These are phyloP conservation scores for Geotrichum restrictum DNA, from an alignment of 1,139 yeast genomes.

Conservation along the genomic window DNA sequence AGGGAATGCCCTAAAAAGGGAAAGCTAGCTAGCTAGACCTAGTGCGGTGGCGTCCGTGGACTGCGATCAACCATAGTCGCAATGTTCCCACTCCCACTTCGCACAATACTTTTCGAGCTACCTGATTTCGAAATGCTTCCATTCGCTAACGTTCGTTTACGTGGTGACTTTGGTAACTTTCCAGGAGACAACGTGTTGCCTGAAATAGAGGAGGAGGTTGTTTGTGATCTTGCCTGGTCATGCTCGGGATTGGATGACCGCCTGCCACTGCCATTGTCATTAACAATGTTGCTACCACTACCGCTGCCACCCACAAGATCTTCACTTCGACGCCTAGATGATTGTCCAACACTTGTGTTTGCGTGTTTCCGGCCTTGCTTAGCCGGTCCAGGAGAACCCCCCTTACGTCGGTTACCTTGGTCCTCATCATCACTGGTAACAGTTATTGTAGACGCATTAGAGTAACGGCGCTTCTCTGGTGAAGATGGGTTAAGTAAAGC, in stretches of 20 bases:
- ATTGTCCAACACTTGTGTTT: not conserved
- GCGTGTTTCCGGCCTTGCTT: not conserved
- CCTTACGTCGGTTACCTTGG: not conserved
- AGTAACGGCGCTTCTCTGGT: conserved; percentile 30
- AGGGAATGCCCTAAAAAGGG: too few species aligned
- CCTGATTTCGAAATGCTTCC: not conserved
- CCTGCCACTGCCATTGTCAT: too few species aligned
- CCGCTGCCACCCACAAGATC: too few species aligned
- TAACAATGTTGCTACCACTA: too few species aligned
- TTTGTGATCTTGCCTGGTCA: too few species aligned
- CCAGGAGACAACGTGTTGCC: not conserved
- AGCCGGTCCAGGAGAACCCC: not conserved
- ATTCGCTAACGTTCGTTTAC: not conserved
- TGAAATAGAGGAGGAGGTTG: conserved; percentile 11
- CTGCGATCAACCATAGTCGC: not conserved
- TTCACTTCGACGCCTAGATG: not conserved
- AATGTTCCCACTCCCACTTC: not conserved
- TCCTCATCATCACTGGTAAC: conserved; percentile 31
- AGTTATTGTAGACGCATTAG: conserved; percentile 38
- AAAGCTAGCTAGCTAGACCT: too few species aligned
- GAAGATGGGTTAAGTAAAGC: not conserved
- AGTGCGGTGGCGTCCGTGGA: conserved; percentile 8
- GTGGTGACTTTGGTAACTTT: not conserved
- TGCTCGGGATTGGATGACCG: too few species aligned
- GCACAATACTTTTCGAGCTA: not conserved